These are phyloP conservation scores for Ogataea nitratoaversa DNA, from an alignment of 805 yeast species.

Conservation along the genomic window DNA sequence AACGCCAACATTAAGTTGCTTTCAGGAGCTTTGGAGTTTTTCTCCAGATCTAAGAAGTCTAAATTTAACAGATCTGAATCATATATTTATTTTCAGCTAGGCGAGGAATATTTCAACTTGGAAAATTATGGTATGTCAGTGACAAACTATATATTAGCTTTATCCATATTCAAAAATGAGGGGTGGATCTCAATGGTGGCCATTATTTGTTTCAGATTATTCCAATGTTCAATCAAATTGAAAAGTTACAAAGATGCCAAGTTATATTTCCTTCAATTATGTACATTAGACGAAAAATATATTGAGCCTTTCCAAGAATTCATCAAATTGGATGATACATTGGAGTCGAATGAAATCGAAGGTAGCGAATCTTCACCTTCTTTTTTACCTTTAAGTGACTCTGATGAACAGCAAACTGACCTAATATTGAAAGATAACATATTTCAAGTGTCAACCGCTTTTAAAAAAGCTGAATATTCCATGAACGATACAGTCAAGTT, in stretches of 20 bases:
- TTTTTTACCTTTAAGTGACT: not conserved
- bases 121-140: slow-evolving; percentile 38
- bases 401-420: slow-evolving; percentile 1
- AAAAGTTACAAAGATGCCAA: slow-evolving; percentile 31
- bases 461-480: slow-evolving; percentile 13
- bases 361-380: slow-evolving; percentile 1
- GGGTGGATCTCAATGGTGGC: slow-evolving; percentile 37
- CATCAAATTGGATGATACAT: slow-evolving; percentile 4
- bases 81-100: slow-evolving; percentile 47
- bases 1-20: slow-evolving; percentile 25
- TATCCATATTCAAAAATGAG: slow-evolving; percentile 35
- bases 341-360: not conserved
- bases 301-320: slow-evolving; percentile 3
- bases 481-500: slow-evolving; percentile 21
- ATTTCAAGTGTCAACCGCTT: slow-evolving; percentile 16
- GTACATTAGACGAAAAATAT: slow-evolving; percentile 17
- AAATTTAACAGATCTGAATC: slow-evolving; percentile 37
- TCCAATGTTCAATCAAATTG: slow-evolving; percentile 34
- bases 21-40: slow-evolving; percentile 34
- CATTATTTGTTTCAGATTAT: slow-evolving; percentile 33
- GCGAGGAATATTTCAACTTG: slow-evolving; percentile 37
- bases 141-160: slow-evolving; percentile 36
- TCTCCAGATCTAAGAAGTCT: slow-evolving; percentile 31
- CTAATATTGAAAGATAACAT: slow-evolving; percentile 16
- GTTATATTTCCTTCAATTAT: slow-evolving; percentile 31